Percentiles rank a stretch among this genome's conserved stretches.
phyloP scores from a whole-genome alignment of 108 stramenopile genomes.

The Cyclotella baltica region DNA sequence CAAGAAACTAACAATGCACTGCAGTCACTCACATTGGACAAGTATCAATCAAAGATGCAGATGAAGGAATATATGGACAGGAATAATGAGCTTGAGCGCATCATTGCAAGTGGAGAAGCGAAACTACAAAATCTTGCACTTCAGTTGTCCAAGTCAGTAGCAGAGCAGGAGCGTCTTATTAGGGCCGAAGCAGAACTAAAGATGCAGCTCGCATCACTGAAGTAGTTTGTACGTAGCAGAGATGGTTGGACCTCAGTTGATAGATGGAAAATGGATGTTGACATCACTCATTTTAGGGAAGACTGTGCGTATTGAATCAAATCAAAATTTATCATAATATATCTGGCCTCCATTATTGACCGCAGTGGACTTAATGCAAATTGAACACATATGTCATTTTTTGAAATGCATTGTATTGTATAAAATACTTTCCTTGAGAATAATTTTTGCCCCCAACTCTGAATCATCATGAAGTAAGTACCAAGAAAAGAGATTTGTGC shows the following conservation, averaged over 20 bases:
- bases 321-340: too few species aligned
- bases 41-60: constrained; percentile 6
- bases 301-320: too few species aligned
- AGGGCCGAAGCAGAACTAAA: constrained; percentile 28
- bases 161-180: constrained; percentile 32
- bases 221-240: not conserved
- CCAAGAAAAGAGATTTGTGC: too few species aligned
- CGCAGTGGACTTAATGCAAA: too few species aligned
- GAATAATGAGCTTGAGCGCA: constrained; percentile 17
- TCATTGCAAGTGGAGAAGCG: constrained; percentile 25
- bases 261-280: not conserved
- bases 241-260: too few species aligned
- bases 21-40: constrained; percentile 27
- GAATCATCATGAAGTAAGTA: too few species aligned
- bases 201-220: constrained; percentile 2
- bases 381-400: too few species aligned
- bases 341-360: too few species aligned
- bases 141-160: constrained; percentile 25
- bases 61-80: not conserved
- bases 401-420: too few species aligned
- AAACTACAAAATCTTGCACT: constrained; percentile 24
- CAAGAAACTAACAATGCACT: constrained; percentile 31
- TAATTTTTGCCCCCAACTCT: too few species aligned
- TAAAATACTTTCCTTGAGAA: too few species aligned
- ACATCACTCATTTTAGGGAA: too few species aligned